A percentile compares a stretch with the other conserved stretches of the same genome.
These are phyloP conservation scores for Xylaria sp. DNA, from an alignment of 2,329 filamentous ascomycete genomes.

Conservation along the genomic window DNA sequence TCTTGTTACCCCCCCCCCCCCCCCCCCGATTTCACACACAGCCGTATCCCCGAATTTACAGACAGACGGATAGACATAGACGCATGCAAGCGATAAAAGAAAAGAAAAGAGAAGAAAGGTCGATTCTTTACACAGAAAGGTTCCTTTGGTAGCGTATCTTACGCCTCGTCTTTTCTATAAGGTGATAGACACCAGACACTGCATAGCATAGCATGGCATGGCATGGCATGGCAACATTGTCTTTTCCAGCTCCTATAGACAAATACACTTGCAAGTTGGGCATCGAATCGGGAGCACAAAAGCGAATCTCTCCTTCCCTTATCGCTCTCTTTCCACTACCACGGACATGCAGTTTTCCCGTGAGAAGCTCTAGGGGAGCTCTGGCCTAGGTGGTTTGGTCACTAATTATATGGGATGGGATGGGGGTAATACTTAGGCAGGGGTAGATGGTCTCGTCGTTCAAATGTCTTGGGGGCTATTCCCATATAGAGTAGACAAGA, in stretches of 20 bases:
- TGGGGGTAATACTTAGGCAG: no score
- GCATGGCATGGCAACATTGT: neutral
- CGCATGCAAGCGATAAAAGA: neutral
- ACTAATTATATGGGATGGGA: neutral
- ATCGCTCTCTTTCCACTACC: no score
- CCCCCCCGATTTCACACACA: neutral
- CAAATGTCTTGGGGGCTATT: neutral
- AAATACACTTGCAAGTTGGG: neutral
- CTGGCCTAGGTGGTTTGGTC: neutral
- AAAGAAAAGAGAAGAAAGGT: no score
- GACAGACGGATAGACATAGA: neutral
- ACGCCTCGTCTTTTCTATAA: no score
- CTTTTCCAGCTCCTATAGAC: neutral
- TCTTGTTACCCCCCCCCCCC: no score
- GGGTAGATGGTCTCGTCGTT: neutral
- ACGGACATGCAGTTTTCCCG: neutral
- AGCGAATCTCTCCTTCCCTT: no score
- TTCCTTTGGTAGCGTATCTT: no score
- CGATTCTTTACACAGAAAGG: no score
- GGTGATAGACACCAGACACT: constrained; percentile 1
- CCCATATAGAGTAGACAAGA: neutral
- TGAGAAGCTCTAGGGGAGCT: neutral
- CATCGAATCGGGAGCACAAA: neutral
- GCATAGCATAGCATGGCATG: neutral
- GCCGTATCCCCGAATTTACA: neutral